phyloP scores from a whole-genome alignment of 2,329 filamentous ascomycete genomes.

The Zasmidium angulare region DNA sequence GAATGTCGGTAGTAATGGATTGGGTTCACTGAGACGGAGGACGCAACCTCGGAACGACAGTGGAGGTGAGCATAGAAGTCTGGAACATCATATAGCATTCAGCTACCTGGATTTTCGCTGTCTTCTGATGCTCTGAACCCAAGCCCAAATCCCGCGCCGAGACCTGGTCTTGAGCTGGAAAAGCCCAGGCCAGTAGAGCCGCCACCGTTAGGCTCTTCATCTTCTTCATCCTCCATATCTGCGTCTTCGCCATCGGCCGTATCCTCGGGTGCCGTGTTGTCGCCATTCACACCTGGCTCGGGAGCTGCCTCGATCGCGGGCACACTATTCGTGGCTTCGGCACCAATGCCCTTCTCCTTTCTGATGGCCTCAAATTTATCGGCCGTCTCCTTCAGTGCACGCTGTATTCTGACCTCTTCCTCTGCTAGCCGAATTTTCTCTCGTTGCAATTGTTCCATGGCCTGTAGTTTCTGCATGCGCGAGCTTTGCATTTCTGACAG shows the following conservation, averaged over 20 bases:
- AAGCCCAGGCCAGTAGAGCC: constrained; percentile 19
- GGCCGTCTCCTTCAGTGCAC: constrained; percentile 75
- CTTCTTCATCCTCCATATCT: constrained; percentile 22
- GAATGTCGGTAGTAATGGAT: too few relatives aligned
- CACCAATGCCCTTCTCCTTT: constrained; percentile 44
- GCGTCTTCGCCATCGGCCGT: constrained; percentile 15
- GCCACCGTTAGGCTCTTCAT: constrained; percentile 15
- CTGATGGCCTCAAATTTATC: constrained; percentile 65
- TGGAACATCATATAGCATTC: too few relatives aligned
- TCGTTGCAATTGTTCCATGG: constrained; percentile 64
- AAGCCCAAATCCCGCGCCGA: constrained; percentile 18
- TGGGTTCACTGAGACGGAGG: too few relatives aligned
- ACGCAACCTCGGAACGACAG: too few relatives aligned
- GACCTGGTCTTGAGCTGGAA: constrained; percentile 12
- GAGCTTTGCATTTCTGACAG: constrained; percentile 61
- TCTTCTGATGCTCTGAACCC: constrained; percentile 13
- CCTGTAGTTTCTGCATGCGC: constrained; percentile 59
- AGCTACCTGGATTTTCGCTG: not conserved
- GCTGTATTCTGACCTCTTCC: constrained; percentile 77
- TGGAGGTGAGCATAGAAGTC: too few relatives aligned
- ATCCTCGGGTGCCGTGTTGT: not conserved
- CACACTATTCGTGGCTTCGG: not conserved
- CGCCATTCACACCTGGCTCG: not conserved
- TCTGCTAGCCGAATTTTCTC: constrained; percentile 68
- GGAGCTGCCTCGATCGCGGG: constrained; percentile 17